Base-by-base conservation (phyloP, 352 stramenopile genomes). In the Phytophthora citricola region DNA sequence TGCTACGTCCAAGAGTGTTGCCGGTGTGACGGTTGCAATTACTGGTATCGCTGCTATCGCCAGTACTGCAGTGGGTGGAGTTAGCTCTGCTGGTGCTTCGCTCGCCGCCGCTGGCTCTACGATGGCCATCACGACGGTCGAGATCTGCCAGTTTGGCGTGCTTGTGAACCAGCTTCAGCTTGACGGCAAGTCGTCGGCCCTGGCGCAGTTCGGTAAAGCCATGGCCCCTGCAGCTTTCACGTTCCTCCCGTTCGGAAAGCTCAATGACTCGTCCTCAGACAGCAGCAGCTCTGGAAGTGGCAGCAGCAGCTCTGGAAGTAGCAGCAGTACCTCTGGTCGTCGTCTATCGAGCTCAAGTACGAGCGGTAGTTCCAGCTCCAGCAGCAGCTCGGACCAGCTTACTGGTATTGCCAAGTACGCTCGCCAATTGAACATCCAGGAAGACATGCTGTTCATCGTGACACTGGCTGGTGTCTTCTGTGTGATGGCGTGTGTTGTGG, bases 361-460 rank as follows among this genome's bases (percentile, higher is more conserved):
- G 1, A 68, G 58, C 29, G 57, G 55, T 15, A 74, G 62, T 41
- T 38, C 26, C 7, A 73, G 63, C 32, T 70, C 67, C 2, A 59
- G 29, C 14, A 48, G 24, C 14, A 48, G 24, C 40, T 45, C 45
- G 15, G 47, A 29, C 17, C 39, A 66, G 46, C 46, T 80, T 41
- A 75, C 69, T 31, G 85, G 82, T n/a, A 89, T 94, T 26, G 83
- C 81, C 20, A 85, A 80, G 41, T 95, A 95, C 65, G 73, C 85
- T 36, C 83, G 82, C 38, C 87, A 81, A 34, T 61, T 93, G 2
- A 79, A 85, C 32, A 89, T 95, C 49, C 54, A 87, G 29, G 81
- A 92, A 69, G 78, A 90, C 47, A 95, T 93, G 85, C 69, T 95
- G 3, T 93, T 95, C 61, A 45, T 93, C 17, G 84, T 93, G 38